phyloP scores from a whole-genome alignment of 805 yeast species.

The Suhomyces prunicola region DNA sequence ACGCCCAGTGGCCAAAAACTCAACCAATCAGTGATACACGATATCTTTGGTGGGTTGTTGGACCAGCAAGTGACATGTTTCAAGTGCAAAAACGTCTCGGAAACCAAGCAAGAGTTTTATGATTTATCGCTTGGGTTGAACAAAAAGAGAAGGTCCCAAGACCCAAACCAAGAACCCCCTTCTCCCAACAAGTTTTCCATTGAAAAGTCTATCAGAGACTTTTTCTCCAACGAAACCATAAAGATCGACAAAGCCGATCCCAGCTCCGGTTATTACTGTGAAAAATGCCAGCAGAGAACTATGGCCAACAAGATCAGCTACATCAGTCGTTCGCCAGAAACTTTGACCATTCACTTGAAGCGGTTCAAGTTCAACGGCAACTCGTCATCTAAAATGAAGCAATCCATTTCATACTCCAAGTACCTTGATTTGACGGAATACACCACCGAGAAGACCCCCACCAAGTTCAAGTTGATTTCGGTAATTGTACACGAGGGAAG shows the following conservation, averaged over 20 bases:
- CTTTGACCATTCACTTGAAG: conserved; percentile 81
- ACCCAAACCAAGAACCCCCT: conserved; percentile 5
- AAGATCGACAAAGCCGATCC: conserved; percentile 64
- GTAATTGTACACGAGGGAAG: conserved; percentile 95
- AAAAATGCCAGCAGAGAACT: conserved; percentile 73
- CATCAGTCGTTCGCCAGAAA: conserved; percentile 83
- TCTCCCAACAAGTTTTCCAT: conserved; percentile 51
- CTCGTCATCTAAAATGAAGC: conserved; percentile 80
- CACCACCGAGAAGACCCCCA: conserved; percentile 29
- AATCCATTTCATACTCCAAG: conserved; percentile 77
- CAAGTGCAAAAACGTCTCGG: conserved; percentile 76
- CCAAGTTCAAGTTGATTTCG: conserved; percentile 65
- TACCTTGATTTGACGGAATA: conserved; percentile 69
- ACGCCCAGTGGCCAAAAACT: conserved; percentile 88
- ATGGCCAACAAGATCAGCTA: conserved; percentile 73
- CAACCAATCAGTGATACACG: conserved; percentile 78
- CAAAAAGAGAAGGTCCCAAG: conserved; percentile 27
- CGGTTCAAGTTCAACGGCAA: conserved; percentile 85
- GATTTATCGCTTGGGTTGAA: conserved; percentile 82
- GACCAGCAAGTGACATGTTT: conserved; percentile 83
- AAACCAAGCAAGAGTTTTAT: conserved; percentile 89
- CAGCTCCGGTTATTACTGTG: conserved; percentile 78
- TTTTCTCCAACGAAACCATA: conserved; percentile 78
- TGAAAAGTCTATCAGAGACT: conserved; percentile 72
- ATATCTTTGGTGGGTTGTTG: conserved; percentile 89